Conservation (phyloP, 257 asterid genomes). For the Plantago major region DNA sequence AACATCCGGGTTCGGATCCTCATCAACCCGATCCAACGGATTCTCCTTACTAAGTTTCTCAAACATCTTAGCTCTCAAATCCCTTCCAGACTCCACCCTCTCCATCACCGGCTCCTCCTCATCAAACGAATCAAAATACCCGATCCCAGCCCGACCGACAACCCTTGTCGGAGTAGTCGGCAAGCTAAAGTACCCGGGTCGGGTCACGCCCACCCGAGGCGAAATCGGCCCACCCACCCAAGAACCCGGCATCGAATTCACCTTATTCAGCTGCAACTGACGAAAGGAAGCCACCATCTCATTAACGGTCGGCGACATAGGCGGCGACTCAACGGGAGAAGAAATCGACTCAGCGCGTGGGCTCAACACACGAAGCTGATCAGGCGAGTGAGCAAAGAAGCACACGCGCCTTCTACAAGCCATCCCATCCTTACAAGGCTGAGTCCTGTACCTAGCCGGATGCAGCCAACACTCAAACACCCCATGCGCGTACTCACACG, state of each 20-base stretch:
- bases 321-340: constrained; percentile 38
- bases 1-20: constrained; percentile 44
- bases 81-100: constrained; percentile 47
- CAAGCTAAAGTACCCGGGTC: constrained; percentile 34
- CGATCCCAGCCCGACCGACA: constrained; percentile 24
- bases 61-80: constrained; percentile 44
- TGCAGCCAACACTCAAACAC: constrained; percentile 92
- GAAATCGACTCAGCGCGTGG: constrained; percentile 48
- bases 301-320: constrained; percentile 32
- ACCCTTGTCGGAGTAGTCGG: constrained; percentile 41
- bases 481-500: constrained; percentile 77
- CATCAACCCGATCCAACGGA: constrained; percentile 39
- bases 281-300: constrained; percentile 39
- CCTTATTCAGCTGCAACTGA: constrained; percentile 34
- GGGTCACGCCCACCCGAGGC: constrained; percentile 26
- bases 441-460: constrained; percentile 84
- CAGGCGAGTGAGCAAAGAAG: constrained; percentile 84
- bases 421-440: constrained; percentile 80
- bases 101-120: constrained; percentile 35
- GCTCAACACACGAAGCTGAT: constrained; percentile 57
- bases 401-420: constrained; percentile 67
- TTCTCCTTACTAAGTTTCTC: constrained; percentile 49
- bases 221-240: constrained; percentile 29
- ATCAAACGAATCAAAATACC: constrained; percentile 28
- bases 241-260: constrained; percentile 36